Percentiles rank a stretch among this genome's conserved stretches.
Evolutionary conservation across 306 rosid species (phyloP).

Genomic region (Medicago arabica): DNA sequence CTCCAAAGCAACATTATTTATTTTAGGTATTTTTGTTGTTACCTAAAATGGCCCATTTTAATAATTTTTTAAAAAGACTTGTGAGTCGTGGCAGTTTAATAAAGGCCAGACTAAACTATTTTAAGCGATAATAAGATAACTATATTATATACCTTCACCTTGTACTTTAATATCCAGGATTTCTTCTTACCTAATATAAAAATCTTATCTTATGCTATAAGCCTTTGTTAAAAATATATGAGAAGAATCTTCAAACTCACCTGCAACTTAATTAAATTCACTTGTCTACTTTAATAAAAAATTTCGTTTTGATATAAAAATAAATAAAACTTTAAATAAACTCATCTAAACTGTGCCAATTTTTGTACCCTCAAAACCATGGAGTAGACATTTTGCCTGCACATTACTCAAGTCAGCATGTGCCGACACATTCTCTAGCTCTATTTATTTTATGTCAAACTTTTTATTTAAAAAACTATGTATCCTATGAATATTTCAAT

Average conservation of each 20-base stretch:
- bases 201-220: slow-evolving; percentile 10
- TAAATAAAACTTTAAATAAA: not conserved
- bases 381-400: slow-evolving; percentile 31
- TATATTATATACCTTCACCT: slow-evolving; percentile 10
- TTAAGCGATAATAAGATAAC: not conserved
- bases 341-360: not conserved
- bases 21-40: too few species aligned
- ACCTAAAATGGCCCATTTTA: not conserved
- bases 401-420: slow-evolving; percentile 33
- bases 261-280: slow-evolving; percentile 13
- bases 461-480: not conserved
- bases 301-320: not conserved
- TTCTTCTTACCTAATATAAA: slow-evolving; percentile 30
- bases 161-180: not conserved
- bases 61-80: not conserved
- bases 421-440: slow-evolving; percentile 30
- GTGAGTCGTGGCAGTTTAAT: slow-evolving; percentile 4
- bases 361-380: slow-evolving; percentile 13
- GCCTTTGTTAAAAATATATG: slow-evolving; percentile 23
- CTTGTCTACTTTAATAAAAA: not conserved
- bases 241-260: slow-evolving; percentile 36
- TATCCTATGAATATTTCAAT: slow-evolving; percentile 20
- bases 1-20: too few species aligned
- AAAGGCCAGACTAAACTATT: not conserved
- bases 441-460: not conserved